Conservation (phyloP, 768 basidiomycete genomes). For the Suillus decipiens region DNA sequence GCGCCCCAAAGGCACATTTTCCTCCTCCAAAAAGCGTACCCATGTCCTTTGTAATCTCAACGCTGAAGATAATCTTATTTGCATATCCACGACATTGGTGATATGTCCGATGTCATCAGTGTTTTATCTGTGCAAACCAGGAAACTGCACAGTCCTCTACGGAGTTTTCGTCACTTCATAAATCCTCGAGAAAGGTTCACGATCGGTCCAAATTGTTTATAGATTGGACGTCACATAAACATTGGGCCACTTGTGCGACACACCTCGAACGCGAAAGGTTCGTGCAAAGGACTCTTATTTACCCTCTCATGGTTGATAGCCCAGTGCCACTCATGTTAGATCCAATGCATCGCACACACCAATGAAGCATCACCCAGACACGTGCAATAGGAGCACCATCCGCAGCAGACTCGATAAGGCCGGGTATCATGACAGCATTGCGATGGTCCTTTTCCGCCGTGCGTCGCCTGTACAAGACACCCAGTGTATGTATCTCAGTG, state of each 20-base stretch:
- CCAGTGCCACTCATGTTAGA: neutral
- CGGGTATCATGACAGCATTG: constrained; percentile 16
- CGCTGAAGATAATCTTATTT: constrained; percentile 54
- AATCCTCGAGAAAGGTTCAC: constrained; percentile 12
- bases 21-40: too few species aligned
- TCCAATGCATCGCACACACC: neutral
- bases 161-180: neutral
- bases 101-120: constrained; percentile 18
- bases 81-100: constrained; percentile 57
- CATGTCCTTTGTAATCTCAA: constrained; percentile 42
- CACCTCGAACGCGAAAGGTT: neutral
- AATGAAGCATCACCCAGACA: constrained; percentile 3
- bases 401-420: neutral
- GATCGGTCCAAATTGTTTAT: constrained; percentile 21
- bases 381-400: constrained; percentile 19
- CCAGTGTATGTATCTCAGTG: too few species aligned
- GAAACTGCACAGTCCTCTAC: neutral
- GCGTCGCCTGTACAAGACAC: constrained; percentile 16
- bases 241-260: neutral
- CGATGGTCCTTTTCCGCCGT: constrained; percentile 30
- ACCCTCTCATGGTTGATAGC: neutral
- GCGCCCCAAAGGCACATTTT: too few species aligned
- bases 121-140: neutral
- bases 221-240: neutral
- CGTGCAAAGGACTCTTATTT: neutral